Conservation (phyloP, 2,329 filamentous ascomycete genomes). For the Tolypocladium sp. region DNA sequence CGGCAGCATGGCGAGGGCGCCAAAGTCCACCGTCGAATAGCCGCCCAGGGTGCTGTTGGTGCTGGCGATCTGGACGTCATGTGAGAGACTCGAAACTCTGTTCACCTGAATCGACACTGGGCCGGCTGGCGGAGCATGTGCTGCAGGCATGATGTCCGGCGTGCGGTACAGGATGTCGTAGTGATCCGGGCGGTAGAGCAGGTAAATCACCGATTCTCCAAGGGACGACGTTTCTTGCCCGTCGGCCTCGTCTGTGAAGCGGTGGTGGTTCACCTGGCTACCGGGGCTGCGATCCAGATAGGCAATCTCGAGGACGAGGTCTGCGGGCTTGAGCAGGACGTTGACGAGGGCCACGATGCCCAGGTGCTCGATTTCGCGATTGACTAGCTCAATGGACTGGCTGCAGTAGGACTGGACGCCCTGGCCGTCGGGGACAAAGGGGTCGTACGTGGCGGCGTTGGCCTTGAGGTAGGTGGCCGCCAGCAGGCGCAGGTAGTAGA, state of each 20-base stretch:
- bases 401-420: slow-evolving; percentile 60
- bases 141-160: slow-evolving; percentile 14
- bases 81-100: slow-evolving; percentile 36
- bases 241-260: slow-evolving; percentile 48
- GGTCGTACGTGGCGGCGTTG: slow-evolving; percentile 58
- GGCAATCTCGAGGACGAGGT: slow-evolving; percentile 75
- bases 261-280: slow-evolving; percentile 62
- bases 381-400: slow-evolving; percentile 61
- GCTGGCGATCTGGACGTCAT: slow-evolving; percentile 33
- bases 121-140: background rate
- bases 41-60: slow-evolving; percentile 27
- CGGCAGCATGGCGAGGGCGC: slow-evolving; percentile 37
- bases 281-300: slow-evolving; percentile 85
- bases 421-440: slow-evolving; percentile 55
- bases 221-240: slow-evolving; percentile 31
- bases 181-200: slow-evolving; percentile 67
- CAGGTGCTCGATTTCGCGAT: slow-evolving; percentile 85
- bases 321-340: slow-evolving; percentile 68
- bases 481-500: slow-evolving; percentile 77
- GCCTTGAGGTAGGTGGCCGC: slow-evolving; percentile 79
- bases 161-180: slow-evolving; percentile 87
- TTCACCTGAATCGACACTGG: slow-evolving; percentile 39
- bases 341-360: slow-evolving; percentile 70
- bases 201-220: slow-evolving; percentile 41
- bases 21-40: slow-evolving; percentile 33